These are phyloP conservation scores for Remersonia thermophila DNA, from an alignment of 2,329 filamentous ascomycete species.

Conservation along the genomic window DNA sequence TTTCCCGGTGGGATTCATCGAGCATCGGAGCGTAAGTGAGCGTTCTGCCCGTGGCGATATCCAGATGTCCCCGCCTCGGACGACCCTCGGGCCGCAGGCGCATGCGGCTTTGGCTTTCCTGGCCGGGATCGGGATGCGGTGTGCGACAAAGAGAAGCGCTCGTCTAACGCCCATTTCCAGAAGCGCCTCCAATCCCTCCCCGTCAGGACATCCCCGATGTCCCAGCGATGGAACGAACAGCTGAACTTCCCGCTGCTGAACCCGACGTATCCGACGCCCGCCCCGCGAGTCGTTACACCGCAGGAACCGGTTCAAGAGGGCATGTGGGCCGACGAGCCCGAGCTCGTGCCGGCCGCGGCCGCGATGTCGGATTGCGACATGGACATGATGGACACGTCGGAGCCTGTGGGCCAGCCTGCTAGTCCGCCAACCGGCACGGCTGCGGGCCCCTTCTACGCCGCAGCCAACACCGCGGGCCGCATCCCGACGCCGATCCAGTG, in stretches of 20 bases:
- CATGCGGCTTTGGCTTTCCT: constrained; percentile 10
- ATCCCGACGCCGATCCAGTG: constrained; percentile 50
- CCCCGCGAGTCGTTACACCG: constrained; percentile 9
- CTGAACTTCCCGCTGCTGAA: constrained; percentile 12
- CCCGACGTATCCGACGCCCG: constrained; percentile 5
- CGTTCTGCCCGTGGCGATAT: no score
- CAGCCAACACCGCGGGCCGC: constrained; percentile 29
- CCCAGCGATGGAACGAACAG: constrained; percentile 14
- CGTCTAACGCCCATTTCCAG: constrained; percentile 28
- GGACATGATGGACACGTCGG: constrained; percentile 36
- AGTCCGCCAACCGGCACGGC: constrained; percentile 1
- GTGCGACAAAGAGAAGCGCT: constrained; percentile 40
- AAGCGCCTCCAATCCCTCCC: constrained; percentile 20
- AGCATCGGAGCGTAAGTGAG: no score
- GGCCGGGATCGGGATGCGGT: constrained; percentile 27
- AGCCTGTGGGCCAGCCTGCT: no score
- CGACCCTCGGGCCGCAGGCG: no score
- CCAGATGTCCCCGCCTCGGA: no score
- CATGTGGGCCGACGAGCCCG: constrained; percentile 15
- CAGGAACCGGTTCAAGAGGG: constrained; percentile 17
- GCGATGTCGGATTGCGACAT: constrained; percentile 31
- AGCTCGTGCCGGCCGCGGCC: constrained; percentile 15
- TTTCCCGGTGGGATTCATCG: no score
- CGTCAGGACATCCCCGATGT: constrained; percentile 14
- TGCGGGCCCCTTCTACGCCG: constrained; percentile 1